Percentiles rank a stretch among this genome's conserved stretches.
phyloP scores from a whole-genome alignment of 2,329 filamentous ascomycete species.

The Stachybotrys elegans region DNA sequence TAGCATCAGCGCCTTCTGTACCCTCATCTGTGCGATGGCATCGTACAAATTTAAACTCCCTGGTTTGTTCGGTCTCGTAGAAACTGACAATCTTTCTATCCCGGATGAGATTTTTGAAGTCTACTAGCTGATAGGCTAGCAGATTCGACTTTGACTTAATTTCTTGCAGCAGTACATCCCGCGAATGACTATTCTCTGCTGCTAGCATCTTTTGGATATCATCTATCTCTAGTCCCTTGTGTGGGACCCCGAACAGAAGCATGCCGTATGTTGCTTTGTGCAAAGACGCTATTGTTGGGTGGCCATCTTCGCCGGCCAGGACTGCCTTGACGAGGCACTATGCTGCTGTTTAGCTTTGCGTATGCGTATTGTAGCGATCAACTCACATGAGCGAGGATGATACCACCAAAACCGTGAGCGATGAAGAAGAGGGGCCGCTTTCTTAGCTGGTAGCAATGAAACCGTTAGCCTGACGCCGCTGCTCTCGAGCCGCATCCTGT shows the following conservation, averaged over 20 bases:
- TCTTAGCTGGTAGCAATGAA: background rate
- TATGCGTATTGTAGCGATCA: background rate
- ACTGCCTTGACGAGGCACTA: background rate
- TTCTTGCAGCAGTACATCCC: background rate
- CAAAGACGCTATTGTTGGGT: background rate
- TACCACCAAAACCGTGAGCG: background rate
- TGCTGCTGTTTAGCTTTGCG: background rate
- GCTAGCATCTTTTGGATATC: background rate
- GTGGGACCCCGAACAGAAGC: background rate
- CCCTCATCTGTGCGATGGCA: background rate
- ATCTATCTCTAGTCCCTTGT: background rate
- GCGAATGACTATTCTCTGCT: background rate
- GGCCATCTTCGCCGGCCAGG: background rate
- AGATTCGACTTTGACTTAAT: background rate
- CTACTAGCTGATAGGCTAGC: background rate
- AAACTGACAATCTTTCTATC: background rate
- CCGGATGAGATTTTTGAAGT: background rate
- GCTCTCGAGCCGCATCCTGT: background rate
- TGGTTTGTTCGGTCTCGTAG: background rate
- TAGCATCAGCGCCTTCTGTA: background rate
- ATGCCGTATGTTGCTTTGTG: background rate
- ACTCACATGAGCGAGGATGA: background rate
- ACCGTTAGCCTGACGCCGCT: background rate
- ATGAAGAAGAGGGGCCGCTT: background rate
- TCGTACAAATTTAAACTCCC: background rate